A percentile compares a stretch with the other conserved stretches of the same genome.
Evolutionary conservation across 1,284 basidiomycete species (phyloP).

Genomic region (Leccinum pachyderme): DNA sequence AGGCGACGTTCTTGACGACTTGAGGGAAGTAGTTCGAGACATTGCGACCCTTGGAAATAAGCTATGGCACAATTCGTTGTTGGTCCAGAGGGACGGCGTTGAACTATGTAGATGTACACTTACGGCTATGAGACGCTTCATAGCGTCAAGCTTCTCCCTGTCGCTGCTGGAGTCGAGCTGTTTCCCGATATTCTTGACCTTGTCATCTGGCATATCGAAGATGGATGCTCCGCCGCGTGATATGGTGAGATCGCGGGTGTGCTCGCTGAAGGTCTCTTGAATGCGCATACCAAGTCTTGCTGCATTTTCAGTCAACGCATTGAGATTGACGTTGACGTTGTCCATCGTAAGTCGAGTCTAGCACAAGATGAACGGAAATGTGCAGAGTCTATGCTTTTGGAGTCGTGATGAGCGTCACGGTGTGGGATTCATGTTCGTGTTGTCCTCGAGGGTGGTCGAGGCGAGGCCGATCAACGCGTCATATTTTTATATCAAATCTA

Average conservation of each 20-base stretch:
- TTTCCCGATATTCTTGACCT: conserved; percentile 72
- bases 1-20: conserved; percentile 93
- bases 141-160: conserved; percentile 86
- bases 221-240: conserved; percentile 51
- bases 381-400: conserved; percentile 1
- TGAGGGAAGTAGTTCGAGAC: conserved; percentile 92
- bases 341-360: conserved; percentile 24
- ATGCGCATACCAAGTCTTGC: conserved; percentile 74
- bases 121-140: conserved; percentile 91
- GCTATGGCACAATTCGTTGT: conserved; percentile 42
- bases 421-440: conserved; percentile 8
- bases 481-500: conserved; percentile 4
- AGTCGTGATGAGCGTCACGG: background rate
- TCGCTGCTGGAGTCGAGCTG: conserved; percentile 87
- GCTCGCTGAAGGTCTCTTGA: conserved; percentile 76
- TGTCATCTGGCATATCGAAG: conserved; percentile 72
- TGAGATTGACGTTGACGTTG: conserved; percentile 61
- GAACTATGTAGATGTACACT: conserved; percentile 29
- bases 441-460: background rate
- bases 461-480: background rate
- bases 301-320: conserved; percentile 75
- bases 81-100: conserved; percentile 2
- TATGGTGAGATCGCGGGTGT: conserved; percentile 68
- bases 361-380: background rate
- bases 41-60: conserved; percentile 91